Percentiles rank a stretch among this genome's conserved stretches.
phyloP scores from a whole-genome alignment of 1,139 yeast genomes.

The Blastobotrys buckinghamii region DNA sequence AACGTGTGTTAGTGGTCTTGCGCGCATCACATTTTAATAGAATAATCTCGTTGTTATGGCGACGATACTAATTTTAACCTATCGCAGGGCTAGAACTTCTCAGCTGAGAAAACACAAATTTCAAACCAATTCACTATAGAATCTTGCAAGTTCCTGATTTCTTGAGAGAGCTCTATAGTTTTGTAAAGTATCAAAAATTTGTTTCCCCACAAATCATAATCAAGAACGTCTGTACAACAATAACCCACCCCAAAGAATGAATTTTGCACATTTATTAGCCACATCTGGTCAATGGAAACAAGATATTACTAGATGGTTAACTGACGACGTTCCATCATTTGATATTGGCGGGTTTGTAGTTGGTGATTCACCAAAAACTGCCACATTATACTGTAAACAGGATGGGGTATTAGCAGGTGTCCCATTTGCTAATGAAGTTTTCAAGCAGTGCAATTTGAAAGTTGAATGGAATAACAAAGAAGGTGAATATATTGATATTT shows the following conservation, averaged over 20 bases:
- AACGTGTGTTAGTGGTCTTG: no score
- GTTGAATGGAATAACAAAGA: conserved; percentile 72
- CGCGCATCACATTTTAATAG: no score
- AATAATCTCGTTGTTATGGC: no score
- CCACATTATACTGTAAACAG: conserved; percentile 76
- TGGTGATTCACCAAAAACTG: conserved; percentile 66
- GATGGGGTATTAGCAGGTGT: conserved; percentile 79
- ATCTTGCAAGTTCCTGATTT: no score
- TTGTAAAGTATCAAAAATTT: neutral
- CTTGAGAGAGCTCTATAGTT: neutral
- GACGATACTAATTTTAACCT: no score
- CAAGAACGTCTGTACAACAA: no score
- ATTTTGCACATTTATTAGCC: conserved; percentile 5
- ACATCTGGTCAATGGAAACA: conserved; percentile 12
- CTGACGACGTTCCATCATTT: conserved; percentile 89
- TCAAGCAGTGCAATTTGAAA: conserved; percentile 61
- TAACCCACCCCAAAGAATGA: neutral
- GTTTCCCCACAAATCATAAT: neutral
- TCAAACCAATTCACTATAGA: no score
- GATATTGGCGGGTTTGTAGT: conserved; percentile 94
- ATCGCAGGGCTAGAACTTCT: no score
- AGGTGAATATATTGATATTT: conserved; percentile 55
- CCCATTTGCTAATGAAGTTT: conserved; percentile 86
- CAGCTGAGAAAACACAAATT: no score
- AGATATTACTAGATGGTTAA: conserved; percentile 65